Evolutionary conservation across 768 basidiomycete species (phyloP).

Genomic region (Podaxis sp.): DNA sequence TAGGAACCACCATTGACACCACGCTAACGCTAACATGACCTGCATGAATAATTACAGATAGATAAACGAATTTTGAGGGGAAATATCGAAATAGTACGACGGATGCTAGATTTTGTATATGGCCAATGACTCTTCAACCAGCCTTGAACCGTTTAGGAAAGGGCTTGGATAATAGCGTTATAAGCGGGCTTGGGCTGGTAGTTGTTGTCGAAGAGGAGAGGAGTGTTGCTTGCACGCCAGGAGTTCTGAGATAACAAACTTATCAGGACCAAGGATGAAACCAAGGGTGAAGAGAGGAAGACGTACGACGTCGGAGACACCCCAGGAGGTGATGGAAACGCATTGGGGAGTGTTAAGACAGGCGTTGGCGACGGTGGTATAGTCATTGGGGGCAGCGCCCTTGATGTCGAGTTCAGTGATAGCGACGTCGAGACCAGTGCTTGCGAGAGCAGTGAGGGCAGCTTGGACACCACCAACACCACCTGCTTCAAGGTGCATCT

Average conservation of each 20-base stretch:
- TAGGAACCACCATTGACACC: too few relatives aligned
- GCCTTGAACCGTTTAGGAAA: background rate
- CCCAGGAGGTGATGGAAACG: constrained; percentile 51
- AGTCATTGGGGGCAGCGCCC: constrained; percentile 39
- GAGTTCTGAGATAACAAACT: constrained; percentile 33
- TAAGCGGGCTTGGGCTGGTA: constrained; percentile 46
- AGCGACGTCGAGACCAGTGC: constrained; percentile 43
- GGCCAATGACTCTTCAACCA: too few relatives aligned
- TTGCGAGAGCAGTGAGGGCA: constrained; percentile 43
- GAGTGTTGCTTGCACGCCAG: constrained; percentile 41
- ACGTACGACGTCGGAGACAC: constrained; percentile 44
- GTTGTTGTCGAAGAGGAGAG: constrained; percentile 46
- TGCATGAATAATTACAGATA: too few relatives aligned
- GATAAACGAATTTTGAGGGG: too few relatives aligned
- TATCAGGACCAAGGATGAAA: background rate
- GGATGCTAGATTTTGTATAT: too few relatives aligned
- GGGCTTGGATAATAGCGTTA: constrained; percentile 27
- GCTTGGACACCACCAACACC: constrained; percentile 40
- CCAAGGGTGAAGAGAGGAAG: background rate
- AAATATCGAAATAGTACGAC: too few relatives aligned
- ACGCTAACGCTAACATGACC: too few relatives aligned
- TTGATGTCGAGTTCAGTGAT: constrained; percentile 49
- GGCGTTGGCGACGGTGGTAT: constrained; percentile 43
- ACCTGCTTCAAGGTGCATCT: constrained; percentile 41
- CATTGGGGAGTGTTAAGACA: constrained; percentile 42